A percentile compares a stretch with the other conserved stretches of the same genome.
phyloP scores from a whole-genome alignment of 805 yeast genomes.

The Kodamaea kakaduensis region DNA sequence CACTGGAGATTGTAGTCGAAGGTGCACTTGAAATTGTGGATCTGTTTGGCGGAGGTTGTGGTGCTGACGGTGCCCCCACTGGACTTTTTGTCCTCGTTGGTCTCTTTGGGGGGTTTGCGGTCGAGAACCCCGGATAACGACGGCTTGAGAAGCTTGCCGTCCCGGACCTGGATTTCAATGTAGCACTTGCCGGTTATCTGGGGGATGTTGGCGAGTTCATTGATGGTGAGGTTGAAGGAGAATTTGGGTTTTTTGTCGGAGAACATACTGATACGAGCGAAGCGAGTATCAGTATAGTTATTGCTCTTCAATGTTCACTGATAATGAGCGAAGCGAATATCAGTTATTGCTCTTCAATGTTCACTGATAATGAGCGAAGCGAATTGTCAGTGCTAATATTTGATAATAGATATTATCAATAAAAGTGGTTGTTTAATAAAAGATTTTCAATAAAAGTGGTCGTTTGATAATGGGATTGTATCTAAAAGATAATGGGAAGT shows the following conservation, averaged over 20 bases:
- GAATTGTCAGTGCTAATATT: no score
- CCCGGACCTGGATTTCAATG: conserved; percentile 60
- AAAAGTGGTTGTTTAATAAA: no score
- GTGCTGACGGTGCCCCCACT: conserved; percentile 23
- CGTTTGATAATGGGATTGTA: no score
- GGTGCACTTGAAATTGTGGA: conserved; percentile 38
- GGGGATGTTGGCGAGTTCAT: conserved; percentile 81
- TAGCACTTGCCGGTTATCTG: conserved; percentile 66
- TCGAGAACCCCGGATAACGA: conserved; percentile 9
- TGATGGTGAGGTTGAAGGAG: conserved; percentile 51
- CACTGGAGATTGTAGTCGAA: conserved; percentile 33
- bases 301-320: no score
- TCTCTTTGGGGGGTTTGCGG: conserved; percentile 8
- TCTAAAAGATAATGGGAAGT: no score
- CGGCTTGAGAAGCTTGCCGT: conserved; percentile 30
- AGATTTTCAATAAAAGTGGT: no score
- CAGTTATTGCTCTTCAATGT: no score
- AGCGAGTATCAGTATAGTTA: no score
- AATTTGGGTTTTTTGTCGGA: conserved; percentile 47
- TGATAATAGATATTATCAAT: no score
- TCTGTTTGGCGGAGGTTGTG: conserved; percentile 28
- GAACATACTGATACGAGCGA: conserved; percentile 4
- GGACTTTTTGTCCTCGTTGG: conserved; percentile 5
- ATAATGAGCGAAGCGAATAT: no score
- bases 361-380: no score